Evolutionary conservation across 371 early-diverging fungal genomes (phyloP).

Genomic region (Lichtheimia ramosa): DNA sequence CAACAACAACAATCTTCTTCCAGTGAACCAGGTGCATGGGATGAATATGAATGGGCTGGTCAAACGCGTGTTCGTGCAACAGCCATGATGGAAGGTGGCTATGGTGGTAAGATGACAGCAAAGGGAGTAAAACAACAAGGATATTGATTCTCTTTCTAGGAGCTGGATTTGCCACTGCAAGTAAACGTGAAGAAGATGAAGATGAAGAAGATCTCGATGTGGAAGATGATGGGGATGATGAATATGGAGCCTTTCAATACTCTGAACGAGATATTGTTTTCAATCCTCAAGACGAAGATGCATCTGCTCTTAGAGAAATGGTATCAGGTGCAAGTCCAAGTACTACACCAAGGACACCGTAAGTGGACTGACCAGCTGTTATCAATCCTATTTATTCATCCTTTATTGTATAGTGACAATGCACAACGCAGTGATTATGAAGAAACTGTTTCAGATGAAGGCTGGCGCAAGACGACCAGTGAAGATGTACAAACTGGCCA

Average conservation of each 20-base stretch:
- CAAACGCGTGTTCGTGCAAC: conserved; percentile 81
- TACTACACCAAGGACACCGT: conserved; percentile 14
- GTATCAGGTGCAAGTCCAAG: conserved; percentile 25
- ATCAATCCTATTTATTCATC: neutral
- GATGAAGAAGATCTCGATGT: conserved; percentile 84
- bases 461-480: conserved; percentile 24
- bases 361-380: neutral
- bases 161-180: conserved; percentile 54
- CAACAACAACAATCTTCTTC: conserved; percentile 1
- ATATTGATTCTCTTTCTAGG: conserved; percentile 22
- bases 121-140: no score
- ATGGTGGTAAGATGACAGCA: conserved; percentile 33
- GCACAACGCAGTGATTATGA: conserved; percentile 34
- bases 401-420: conserved; percentile 10
- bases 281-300: conserved; percentile 51
- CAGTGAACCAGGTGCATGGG: conserved; percentile 38
- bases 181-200: conserved; percentile 63
- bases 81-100: conserved; percentile 83
- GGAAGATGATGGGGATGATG: conserved; percentile 73
- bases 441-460: conserved; percentile 34
- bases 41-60: conserved; percentile 87
- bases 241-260: conserved; percentile 76
- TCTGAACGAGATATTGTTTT: conserved; percentile 62
- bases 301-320: conserved; percentile 48
- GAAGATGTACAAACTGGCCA: conserved; percentile 30